Evolutionary conservation across 2,329 filamentous ascomycete genomes (phyloP).

Genomic region (Cytospora chrysosperma): DNA sequence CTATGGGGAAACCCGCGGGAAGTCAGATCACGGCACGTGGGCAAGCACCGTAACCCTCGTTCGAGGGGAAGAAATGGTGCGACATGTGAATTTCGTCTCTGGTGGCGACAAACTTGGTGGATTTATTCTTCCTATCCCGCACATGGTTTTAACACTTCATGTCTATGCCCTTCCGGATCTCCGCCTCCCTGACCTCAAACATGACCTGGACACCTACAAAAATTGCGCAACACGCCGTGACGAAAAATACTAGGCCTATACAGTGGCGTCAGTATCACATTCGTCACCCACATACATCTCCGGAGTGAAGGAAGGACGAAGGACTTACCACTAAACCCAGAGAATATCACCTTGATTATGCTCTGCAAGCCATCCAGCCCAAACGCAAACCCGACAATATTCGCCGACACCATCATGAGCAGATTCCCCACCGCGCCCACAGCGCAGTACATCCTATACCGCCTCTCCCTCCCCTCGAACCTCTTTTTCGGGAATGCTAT

Average conservation of each 20-base stretch:
- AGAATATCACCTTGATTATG: slow-evolving; percentile 72
- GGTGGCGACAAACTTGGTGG: not conserved
- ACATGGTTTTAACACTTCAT: slow-evolving; percentile 66
- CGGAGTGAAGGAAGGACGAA: not conserved
- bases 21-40: too few species aligned
- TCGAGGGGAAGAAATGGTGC: not conserved
- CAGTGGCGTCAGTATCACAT: not conserved
- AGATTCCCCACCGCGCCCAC: slow-evolving; percentile 80
- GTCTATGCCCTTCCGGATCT: slow-evolving; percentile 77
- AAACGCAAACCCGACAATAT: slow-evolving; percentile 91
- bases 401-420: slow-evolving; percentile 93
- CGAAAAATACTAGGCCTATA: slow-evolving; percentile 68
- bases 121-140: not conserved
- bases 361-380: slow-evolving; percentile 83
- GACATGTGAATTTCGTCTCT: not conserved
- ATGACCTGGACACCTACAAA: slow-evolving; percentile 90
- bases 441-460: slow-evolving; percentile 78
- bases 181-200: slow-evolving; percentile 89
- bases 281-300: not conserved
- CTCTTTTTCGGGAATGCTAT: slow-evolving; percentile 70
- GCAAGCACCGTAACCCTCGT: not conserved
- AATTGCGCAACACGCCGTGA: slow-evolving; percentile 67
- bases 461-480: slow-evolving; percentile 68
- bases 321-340: slow-evolving; percentile 64
- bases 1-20: too few species aligned